Base-by-base conservation (phyloP, 164 flowering plant species). In the Piper longum region DNA sequence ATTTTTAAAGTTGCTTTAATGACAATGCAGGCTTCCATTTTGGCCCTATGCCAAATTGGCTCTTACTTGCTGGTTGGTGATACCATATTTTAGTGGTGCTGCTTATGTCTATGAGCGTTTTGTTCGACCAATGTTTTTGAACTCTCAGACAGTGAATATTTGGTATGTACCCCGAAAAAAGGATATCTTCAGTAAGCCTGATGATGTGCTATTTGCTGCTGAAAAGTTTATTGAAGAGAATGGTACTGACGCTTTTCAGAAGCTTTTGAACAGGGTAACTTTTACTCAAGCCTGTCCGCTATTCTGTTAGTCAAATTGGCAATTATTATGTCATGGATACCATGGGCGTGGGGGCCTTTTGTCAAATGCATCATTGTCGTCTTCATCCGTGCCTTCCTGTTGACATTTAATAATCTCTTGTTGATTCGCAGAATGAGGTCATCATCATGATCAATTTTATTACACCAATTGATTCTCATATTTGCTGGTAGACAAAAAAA, bases 41-140 rank as follows among this genome's bases (percentile, higher is more conserved):
- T 86, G 96, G 96, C 67, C 89, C 7, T 88, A 86, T 54, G 78
- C 75, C 5, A 92, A 88, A 80, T 77, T 92, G 64, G 57, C 76
- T 11, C 69, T 67, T 0, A 77, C 81, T 8, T 85, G 95, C 80
- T 92, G 98, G 98, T 72, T 92, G 76, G 95, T 92, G 17, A 71
- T 92, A 44, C 98, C 98, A 4, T 74, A 82, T 57, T 92, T 92
- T 83, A 85, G 75, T 67, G 98, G 96, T 2, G 96, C 96, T 59
- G 88, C 96, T 4, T 79, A 89, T 71, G 89, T 92, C 0, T 89
- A 89, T 59, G 70, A 81, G 70, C 78, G 72, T 66, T 89, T 73
- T 70, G 75, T 91, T 16, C 79, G 96, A 62, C 96, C 96, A 18
- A 76, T 80, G 71, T 85, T 80, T 68, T 72, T 77, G 75, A 81